phyloP scores from a whole-genome alignment of 805 yeast genomes.

The Allodekkera sacchari region DNA sequence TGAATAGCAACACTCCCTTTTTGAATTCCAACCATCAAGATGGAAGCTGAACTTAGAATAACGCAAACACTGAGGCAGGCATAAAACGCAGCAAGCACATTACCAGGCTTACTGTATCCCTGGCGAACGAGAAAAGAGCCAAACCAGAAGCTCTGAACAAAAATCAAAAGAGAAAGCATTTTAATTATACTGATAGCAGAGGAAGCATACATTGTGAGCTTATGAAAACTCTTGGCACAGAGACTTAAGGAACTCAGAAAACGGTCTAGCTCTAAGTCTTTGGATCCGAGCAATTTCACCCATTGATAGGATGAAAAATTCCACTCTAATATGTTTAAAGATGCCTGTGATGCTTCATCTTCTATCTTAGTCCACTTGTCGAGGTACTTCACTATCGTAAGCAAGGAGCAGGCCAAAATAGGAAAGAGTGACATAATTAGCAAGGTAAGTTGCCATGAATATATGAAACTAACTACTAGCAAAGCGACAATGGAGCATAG shows the following conservation, averaged over 20 bases:
- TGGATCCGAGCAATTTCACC: slow-evolving; percentile 55
- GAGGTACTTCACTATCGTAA: slow-evolving; percentile 42
- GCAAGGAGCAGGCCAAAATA: slow-evolving; percentile 42
- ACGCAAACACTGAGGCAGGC: slow-evolving; percentile 71
- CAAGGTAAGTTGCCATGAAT: slow-evolving; percentile 81
- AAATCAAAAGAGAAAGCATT: slow-evolving; percentile 57
- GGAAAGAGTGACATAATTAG: slow-evolving; percentile 74
- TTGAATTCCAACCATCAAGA: slow-evolving; percentile 52
- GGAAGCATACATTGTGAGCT: slow-evolving; percentile 38
- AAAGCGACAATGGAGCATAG: slow-evolving; percentile 45
- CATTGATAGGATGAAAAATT: slow-evolving; percentile 49
- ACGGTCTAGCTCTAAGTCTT: slow-evolving; percentile 37
- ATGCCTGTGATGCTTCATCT: slow-evolving; percentile 44
- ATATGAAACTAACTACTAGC: slow-evolving; percentile 57
- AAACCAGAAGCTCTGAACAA: slow-evolving; percentile 90
- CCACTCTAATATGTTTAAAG: slow-evolving; percentile 66
- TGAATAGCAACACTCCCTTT: slow-evolving; percentile 65
- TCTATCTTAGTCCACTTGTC: slow-evolving; percentile 44
- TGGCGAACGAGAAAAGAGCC: slow-evolving; percentile 60
- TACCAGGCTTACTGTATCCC: slow-evolving; percentile 45
- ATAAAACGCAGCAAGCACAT: slow-evolving; percentile 75
- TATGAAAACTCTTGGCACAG: slow-evolving; percentile 32
- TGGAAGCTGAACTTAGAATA: slow-evolving; percentile 44
- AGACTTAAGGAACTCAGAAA: slow-evolving; percentile 27
- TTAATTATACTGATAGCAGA: slow-evolving; percentile 51